Conservation (phyloP, 441 rosid genomes). For the Euphorbia schlechtendalii region DNA sequence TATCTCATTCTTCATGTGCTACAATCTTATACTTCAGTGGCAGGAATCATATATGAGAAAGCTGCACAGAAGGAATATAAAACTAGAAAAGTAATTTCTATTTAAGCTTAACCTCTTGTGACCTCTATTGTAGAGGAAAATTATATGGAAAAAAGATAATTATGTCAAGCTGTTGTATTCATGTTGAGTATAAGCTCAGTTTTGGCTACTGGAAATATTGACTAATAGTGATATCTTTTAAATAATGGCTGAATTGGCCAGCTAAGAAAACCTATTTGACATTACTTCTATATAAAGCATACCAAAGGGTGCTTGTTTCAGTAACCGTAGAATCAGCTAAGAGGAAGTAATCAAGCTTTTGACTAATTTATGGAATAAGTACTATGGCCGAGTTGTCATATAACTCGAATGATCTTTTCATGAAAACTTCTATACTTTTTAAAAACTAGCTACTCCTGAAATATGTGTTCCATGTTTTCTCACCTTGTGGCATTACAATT, state of each 20-base stretch:
- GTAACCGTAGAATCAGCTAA: constrained; percentile 3
- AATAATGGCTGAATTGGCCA: background rate
- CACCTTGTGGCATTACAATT: background rate
- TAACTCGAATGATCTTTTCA: background rate
- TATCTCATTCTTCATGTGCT: constrained; percentile 81
- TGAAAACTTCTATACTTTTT: background rate
- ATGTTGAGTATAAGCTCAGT: background rate
- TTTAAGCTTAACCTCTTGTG: constrained; percentile 34
- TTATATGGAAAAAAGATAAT: background rate
- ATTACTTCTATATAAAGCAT: background rate
- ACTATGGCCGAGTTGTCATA: background rate
- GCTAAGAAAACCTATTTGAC: background rate
- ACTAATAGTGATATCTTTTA: background rate
- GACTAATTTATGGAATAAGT: background rate
- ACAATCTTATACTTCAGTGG: constrained; percentile 68
- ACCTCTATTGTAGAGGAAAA: constrained; percentile 13
- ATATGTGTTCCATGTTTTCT: background rate
- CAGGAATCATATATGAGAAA: constrained; percentile 41
- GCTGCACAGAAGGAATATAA: constrained; percentile 38
- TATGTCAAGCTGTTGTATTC: background rate
- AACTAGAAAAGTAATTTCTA: constrained; percentile 65
- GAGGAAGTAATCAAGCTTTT: background rate
- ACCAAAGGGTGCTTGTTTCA: background rate
- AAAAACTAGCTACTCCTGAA: background rate
- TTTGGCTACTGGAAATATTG: constrained; percentile 1